Evolutionary conservation across 2,329 filamentous ascomycete species (phyloP), one percentile per base, ranked within the genome.

Genomic region (Drechslera avenae): DNA sequence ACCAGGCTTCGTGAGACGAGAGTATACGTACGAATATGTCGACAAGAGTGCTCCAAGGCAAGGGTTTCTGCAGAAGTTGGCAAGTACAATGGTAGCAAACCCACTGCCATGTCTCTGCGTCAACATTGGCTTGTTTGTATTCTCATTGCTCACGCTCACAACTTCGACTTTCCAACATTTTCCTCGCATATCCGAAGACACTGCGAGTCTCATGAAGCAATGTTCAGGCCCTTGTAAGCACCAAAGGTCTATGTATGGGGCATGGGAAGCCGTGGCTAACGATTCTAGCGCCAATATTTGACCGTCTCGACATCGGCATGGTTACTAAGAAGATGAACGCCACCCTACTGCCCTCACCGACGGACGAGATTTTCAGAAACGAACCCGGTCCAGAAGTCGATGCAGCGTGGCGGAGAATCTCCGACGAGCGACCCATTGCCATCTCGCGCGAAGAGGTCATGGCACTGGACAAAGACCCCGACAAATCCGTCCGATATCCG

Each of bases 391-490:
- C 39, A 8, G 39, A 39, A 21, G 50, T 45, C 32, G 50, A 53
- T 23, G 19, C 39, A 26, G 50, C 44, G 12, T 53, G 50, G 50
- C 39, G 43, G 16, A 4, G 39, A 17, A 49, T 53, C 5, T 48
- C 39, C 26, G 44, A 44, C 44, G 44, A 48, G n/a, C 30, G 39
- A 17, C 50, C 50, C 23, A 53, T 53, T 14, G 39, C 48, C n/a
- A 53, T 53, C n/a, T 44, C 33, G 1, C 12, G 32, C 19, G 23
- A 34, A 19, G 44, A 53, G 5, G 50, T 53, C 18, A 26, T 47
- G 4, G 35, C 39, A n/a, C 44, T 53, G 10, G 50, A 44, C 3
- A 53, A 53, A 45, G 50, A 53, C 18, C 50, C 50, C n/a, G 18
- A 26, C 2, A 28, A 18, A 13, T 44, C 50, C 39, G 50, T 53